Conservation (phyloP, 306 rosid genomes). For the Fragaria iinumae region DNA sequence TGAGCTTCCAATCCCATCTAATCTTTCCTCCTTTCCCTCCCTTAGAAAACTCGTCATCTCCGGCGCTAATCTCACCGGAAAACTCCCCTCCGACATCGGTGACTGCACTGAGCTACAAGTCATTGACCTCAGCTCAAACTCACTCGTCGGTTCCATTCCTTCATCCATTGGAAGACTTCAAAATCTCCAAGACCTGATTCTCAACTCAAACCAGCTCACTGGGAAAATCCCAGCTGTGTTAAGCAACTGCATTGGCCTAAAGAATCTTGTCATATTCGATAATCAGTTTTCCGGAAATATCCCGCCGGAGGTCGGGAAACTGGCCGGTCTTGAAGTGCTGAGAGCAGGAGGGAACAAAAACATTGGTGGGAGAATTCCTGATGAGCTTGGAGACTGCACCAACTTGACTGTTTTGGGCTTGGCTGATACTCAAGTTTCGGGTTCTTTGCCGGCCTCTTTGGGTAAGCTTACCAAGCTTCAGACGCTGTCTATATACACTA, state of each 20-base stretch:
- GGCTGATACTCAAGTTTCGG: constrained; percentile 74
- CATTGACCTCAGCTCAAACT: constrained; percentile 69
- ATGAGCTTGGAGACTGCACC: constrained; percentile 65
- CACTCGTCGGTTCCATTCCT: constrained; percentile 71
- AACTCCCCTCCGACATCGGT: constrained; percentile 55
- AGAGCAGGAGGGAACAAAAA: constrained; percentile 87
- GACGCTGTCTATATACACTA: constrained; percentile 77
- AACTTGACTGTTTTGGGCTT: constrained; percentile 74
- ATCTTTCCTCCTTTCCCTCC: constrained; percentile 58
- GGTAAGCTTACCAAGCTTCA: constrained; percentile 68
- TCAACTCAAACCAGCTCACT: constrained; percentile 70
- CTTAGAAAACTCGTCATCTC: constrained; percentile 66
- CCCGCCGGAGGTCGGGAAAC: constrained; percentile 52
- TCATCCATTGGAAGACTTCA: constrained; percentile 47
- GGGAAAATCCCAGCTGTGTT: constrained; percentile 76
- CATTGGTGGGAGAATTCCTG: constrained; percentile 68
- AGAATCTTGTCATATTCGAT: constrained; percentile 54
- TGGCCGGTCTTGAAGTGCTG: constrained; percentile 52
- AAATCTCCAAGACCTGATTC: constrained; percentile 50
- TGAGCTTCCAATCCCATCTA: constrained; percentile 59
- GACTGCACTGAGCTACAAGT: constrained; percentile 42
- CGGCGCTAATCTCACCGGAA: constrained; percentile 74
- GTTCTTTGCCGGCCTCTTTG: constrained; percentile 71
- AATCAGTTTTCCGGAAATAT: constrained; percentile 57
- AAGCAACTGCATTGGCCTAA: constrained; percentile 44